A percentile compares a stretch with the other conserved stretches of the same genome.
Evolutionary conservation across 1,284 basidiomycete genomes (phyloP).

Genomic region (Fistulina hepatica): DNA sequence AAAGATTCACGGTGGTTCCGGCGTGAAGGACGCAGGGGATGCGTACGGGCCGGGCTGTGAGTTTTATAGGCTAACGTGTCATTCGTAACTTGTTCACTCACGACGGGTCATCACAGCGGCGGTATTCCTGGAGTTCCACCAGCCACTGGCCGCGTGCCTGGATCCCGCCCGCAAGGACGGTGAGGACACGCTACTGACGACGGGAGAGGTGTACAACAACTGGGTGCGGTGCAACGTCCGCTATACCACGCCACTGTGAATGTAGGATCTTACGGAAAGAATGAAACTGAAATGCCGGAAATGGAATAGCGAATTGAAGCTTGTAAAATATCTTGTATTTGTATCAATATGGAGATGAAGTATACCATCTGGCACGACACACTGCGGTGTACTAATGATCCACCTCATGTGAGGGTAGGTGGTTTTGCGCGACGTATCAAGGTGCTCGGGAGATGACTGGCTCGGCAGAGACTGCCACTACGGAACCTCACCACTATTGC

Average conservation of each 20-base stretch:
- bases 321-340: no score
- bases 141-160: slow-evolving; percentile 42
- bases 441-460: no score
- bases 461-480: no score
- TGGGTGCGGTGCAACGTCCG: slow-evolving; percentile 40
- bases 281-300: no score
- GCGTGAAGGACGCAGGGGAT: slow-evolving; percentile 41
- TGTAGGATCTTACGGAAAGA: slow-evolving; percentile 7
- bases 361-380: no score
- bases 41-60: slow-evolving; percentile 49
- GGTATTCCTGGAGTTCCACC: slow-evolving; percentile 68
- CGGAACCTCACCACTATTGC: no score
- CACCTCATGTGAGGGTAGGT: no score
- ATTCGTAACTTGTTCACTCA: slow-evolving; percentile 4
- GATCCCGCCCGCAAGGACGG: slow-evolving; percentile 34
- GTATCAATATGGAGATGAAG: no score
- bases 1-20: slow-evolving; percentile 66
- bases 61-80: slow-evolving; percentile 15
- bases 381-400: no score
- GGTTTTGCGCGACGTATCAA: no score
- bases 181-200: slow-evolving; percentile 44
- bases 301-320: no score
- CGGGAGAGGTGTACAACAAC: slow-evolving; percentile 50
- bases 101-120: slow-evolving; percentile 31
- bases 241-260: slow-evolving; percentile 9